Percentiles rank a stretch among this genome's conserved stretches.
Evolutionary conservation across 331 rosid species (phyloP).

Genomic region (Quercus phellos): DNA sequence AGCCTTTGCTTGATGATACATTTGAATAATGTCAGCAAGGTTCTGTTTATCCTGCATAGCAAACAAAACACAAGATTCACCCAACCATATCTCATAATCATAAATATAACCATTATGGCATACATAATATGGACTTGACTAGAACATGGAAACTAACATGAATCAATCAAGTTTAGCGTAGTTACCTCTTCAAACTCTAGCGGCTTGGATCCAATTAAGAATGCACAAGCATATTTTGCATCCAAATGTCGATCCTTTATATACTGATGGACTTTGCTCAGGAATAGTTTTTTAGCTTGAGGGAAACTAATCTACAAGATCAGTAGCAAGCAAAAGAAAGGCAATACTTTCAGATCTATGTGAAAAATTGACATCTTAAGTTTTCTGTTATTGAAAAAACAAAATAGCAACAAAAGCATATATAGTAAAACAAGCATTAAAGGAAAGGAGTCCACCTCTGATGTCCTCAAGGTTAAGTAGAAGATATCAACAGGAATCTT

Average conservation of each 20-base stretch:
- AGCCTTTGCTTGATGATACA: slow-evolving; percentile 76
- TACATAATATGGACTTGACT: background rate
- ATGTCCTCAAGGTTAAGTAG: slow-evolving; percentile 71
- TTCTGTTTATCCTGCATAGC: slow-evolving; percentile 72
- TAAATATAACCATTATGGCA: background rate
- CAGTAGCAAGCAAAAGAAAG: slow-evolving; percentile 29
- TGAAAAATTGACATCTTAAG: slow-evolving; percentile 7
- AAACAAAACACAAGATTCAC: slow-evolving; percentile 22
- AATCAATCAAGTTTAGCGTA: slow-evolving; percentile 9
- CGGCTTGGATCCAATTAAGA: slow-evolving; percentile 55
- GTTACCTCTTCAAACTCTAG: slow-evolving; percentile 72
- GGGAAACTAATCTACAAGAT: slow-evolving; percentile 62
- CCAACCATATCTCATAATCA: background rate
- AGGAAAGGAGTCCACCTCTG: slow-evolving; percentile 54
- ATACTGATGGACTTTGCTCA: slow-evolving; percentile 78
- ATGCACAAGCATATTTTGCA: slow-evolving; percentile 87
- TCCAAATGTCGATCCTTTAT: slow-evolving; percentile 85
- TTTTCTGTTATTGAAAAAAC: slow-evolving; percentile 2
- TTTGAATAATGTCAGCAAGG: slow-evolving; percentile 83
- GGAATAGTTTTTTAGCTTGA: slow-evolving; percentile 70
- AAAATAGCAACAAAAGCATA: slow-evolving; percentile 11
- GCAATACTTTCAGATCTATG: slow-evolving; percentile 21
- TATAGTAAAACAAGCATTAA: slow-evolving; percentile 12
- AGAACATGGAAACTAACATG: slow-evolving; percentile 5
- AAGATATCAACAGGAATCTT: slow-evolving; percentile 73